A percentile compares a stretch with the other conserved stretches of the same genome.
Evolutionary conservation across 192 early-diverging fungal species (phyloP).

Genomic region (Phlyctochytrium arcticum): DNA sequence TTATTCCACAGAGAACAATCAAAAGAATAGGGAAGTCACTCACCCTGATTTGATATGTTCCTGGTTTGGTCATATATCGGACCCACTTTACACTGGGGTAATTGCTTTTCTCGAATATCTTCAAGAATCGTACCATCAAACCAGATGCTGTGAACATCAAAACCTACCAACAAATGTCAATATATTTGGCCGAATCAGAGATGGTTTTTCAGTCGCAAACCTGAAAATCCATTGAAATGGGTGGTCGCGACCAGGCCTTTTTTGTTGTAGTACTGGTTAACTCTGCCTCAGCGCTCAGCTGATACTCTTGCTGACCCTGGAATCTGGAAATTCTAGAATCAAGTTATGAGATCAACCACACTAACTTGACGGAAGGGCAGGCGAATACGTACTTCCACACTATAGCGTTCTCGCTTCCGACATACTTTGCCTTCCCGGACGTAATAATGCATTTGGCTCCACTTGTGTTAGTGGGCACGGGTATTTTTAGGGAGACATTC

Average conservation of each 20-base stretch:
- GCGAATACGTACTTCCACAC: constrained; percentile 82
- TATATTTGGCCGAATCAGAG: not conserved
- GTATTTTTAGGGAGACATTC: constrained; percentile 82
- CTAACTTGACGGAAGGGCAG: no score
- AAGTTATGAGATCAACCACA: not conserved
- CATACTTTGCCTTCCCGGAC: constrained; percentile 90
- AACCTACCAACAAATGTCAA: constrained; percentile 46
- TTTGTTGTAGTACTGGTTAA: constrained; percentile 79
- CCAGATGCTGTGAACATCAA: constrained; percentile 98
- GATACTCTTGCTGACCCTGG: constrained; percentile 85
- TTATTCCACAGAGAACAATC: no score
- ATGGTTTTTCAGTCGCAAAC: constrained; percentile 22
- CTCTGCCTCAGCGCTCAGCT: constrained; percentile 77
- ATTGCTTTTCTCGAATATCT: constrained; percentile 94
- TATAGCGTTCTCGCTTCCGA: constrained; percentile 87
- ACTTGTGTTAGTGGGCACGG: constrained; percentile 87
- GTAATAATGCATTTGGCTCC: constrained; percentile 75
- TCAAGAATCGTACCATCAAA: constrained; percentile 91
- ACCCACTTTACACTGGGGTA: constrained; percentile 99
- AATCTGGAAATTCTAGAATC: constrained; percentile 77
- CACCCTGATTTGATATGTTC: constrained; percentile 72
- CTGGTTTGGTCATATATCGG: constrained; percentile 96
- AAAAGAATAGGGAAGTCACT: no score
- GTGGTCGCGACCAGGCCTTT: constrained; percentile 90
- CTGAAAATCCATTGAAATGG: constrained; percentile 91